A percentile compares a stretch with the other conserved stretches of the same genome.
Evolutionary conservation across 495 filamentous ascomycete genomes (phyloP).

Genomic region (Penicillium flavigenum): DNA sequence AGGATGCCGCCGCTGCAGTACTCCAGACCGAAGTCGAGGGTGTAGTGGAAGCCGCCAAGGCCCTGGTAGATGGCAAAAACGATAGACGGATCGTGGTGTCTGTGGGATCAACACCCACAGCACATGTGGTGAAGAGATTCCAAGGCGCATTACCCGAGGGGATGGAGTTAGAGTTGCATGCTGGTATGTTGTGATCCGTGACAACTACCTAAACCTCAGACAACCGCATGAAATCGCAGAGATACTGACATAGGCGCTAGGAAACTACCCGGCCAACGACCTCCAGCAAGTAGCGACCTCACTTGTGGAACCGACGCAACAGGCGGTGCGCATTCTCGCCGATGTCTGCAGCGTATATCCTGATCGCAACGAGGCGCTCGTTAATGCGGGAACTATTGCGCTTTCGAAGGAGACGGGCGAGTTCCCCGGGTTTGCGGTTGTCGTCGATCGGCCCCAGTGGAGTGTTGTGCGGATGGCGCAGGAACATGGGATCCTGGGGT

Average conservation of each 20-base stretch:
- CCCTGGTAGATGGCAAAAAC: slow-evolving; percentile 2
- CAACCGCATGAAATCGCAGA: background rate
- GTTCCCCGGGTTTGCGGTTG: slow-evolving; percentile 22
- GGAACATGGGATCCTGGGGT: slow-evolving; percentile 62
- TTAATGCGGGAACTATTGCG: slow-evolving; percentile 27
- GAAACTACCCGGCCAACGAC: slow-evolving; percentile 29
- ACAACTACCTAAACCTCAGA: background rate
- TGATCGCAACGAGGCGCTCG: slow-evolving; percentile 30
- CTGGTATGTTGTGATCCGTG: background rate
- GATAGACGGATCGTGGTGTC: slow-evolving; percentile 29
- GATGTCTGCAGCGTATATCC: slow-evolving; percentile 31
- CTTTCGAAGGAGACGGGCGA: slow-evolving; percentile 27
- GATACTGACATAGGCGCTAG: background rate
- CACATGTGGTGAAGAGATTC: slow-evolving; percentile 32
- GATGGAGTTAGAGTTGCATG: slow-evolving; percentile 35
- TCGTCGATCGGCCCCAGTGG: slow-evolving; percentile 48
- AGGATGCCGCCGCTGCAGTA: slow-evolving; percentile 12
- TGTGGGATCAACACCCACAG: slow-evolving; percentile 38
- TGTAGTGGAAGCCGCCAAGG: slow-evolving; percentile 21
- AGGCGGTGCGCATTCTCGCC: slow-evolving; percentile 24
- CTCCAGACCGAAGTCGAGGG: slow-evolving; percentile 24
- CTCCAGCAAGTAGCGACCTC: slow-evolving; percentile 30
- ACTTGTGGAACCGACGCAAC: slow-evolving; percentile 18
- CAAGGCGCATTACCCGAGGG: slow-evolving; percentile 21
- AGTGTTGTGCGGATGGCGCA: slow-evolving; percentile 62